These are phyloP conservation scores for Diplodia intermedia DNA, from an alignment of 2,329 filamentous ascomycete species.

Conservation along the genomic window DNA sequence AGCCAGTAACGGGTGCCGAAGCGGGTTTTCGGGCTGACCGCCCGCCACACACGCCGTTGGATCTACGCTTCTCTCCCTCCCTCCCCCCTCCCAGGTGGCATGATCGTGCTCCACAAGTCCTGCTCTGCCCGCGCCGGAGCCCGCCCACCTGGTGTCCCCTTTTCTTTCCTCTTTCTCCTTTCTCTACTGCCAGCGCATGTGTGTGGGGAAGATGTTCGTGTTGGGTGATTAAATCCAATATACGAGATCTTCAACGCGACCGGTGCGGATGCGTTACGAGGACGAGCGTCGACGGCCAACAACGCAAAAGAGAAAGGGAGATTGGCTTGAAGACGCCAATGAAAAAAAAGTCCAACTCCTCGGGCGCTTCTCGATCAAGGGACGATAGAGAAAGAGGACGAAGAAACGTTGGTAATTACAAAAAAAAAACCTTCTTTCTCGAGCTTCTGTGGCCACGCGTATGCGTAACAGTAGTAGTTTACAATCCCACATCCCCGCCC, in stretches of 20 bases:
- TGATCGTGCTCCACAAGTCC: conserved; percentile 1
- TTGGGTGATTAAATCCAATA: conserved; percentile 1
- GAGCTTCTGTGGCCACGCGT: not conserved
- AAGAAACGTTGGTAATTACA: not conserved
- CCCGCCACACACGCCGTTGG: not conserved
- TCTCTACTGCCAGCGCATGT: not conserved
- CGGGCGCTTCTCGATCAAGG: not conserved
- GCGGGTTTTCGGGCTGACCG: not conserved
- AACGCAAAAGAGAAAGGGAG: not conserved
- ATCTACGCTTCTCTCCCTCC: not conserved
- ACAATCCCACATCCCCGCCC: not conserved
- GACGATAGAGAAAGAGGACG: not conserved
- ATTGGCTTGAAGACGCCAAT: not conserved
- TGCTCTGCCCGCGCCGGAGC: not conserved
- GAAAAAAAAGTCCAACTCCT: not conserved
- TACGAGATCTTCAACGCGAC: not conserved
- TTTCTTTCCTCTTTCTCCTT: not conserved
- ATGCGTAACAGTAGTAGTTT: not conserved
- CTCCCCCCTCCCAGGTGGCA: not conserved
- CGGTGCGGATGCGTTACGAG: not conserved
- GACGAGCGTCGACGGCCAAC: not conserved
- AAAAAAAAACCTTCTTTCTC: not conserved
- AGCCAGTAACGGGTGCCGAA: not conserved
- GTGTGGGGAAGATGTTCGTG: not conserved
- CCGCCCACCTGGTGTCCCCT: not conserved